phyloP scores from a whole-genome alignment of 2,329 filamentous ascomycete species.

The Calonectria henricotiae region DNA sequence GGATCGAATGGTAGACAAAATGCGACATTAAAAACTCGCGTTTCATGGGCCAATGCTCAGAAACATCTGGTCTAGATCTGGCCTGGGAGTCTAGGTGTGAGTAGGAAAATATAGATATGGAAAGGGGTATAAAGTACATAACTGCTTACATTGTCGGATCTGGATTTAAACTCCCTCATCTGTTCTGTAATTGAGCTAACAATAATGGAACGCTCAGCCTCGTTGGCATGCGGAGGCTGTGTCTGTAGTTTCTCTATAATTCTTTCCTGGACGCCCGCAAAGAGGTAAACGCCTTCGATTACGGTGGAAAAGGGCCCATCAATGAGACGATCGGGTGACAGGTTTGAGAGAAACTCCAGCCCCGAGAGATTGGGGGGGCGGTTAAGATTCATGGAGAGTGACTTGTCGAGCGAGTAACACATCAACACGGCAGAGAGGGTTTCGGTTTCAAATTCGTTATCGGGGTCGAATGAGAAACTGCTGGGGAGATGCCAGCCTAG shows the following conservation, averaged over 20 bases:
- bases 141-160: not conserved
- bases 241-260: slow-evolving; percentile 8
- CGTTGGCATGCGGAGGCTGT: not conserved
- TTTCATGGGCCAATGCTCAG: not conserved
- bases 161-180: not conserved
- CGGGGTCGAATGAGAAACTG: not conserved
- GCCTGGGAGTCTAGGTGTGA: not conserved
- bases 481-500: slow-evolving; percentile 4
- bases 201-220: not conserved
- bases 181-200: not conserved
- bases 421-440: not conserved
- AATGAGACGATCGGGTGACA: not conserved
- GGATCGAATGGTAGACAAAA: slow-evolving; percentile 3
- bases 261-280: not conserved
- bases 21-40: slow-evolving; percentile 11
- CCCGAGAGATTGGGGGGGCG: not conserved
- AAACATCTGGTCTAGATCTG: not conserved
- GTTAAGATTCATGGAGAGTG: not conserved
- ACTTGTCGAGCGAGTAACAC: not conserved
- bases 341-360: not conserved
- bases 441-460: not conserved
- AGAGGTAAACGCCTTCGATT: not conserved
- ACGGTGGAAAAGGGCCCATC: not conserved
- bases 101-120: not conserved
- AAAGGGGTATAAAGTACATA: not conserved